These are phyloP conservation scores for Rubia yunnanensis DNA, from an alignment of 257 asterid species.

Conservation along the genomic window DNA sequence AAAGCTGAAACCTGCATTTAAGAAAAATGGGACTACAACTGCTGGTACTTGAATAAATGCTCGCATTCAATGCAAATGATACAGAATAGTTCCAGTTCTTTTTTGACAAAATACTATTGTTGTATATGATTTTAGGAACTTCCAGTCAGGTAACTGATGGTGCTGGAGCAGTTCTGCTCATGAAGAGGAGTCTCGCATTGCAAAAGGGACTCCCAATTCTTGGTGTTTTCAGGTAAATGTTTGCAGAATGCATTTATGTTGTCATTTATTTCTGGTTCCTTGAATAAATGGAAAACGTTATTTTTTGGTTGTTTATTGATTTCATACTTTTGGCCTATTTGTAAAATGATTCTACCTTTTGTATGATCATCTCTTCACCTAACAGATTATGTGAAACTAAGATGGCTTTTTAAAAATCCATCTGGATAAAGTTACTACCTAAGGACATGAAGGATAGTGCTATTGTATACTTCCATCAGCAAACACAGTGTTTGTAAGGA, in stretches of 20 bases:
- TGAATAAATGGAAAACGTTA: background rate
- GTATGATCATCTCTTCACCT: background rate
- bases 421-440: background rate
- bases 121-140: conserved; percentile 40
- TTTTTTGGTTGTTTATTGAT: background rate
- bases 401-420: background rate
- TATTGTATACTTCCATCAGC: too few relatives aligned
- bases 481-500: too few relatives aligned
- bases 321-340: background rate
- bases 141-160: conserved; percentile 93
- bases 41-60: conserved; percentile 48
- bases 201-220: conserved; percentile 79
- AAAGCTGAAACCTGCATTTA: conserved; percentile 86
- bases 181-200: conserved; percentile 76
- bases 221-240: conserved; percentile 61
- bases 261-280: background rate
- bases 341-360: background rate
- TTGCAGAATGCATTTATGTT: background rate
- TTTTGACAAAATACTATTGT: background rate
- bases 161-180: conserved; percentile 94
- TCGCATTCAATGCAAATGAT: background rate
- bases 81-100: background rate
- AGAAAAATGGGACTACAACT: conserved; percentile 75
- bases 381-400: background rate
- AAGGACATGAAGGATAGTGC: background rate